Base-by-base conservation (phyloP, 2,329 filamentous ascomycete species). In the Akanthomyces uredinophilus region DNA sequence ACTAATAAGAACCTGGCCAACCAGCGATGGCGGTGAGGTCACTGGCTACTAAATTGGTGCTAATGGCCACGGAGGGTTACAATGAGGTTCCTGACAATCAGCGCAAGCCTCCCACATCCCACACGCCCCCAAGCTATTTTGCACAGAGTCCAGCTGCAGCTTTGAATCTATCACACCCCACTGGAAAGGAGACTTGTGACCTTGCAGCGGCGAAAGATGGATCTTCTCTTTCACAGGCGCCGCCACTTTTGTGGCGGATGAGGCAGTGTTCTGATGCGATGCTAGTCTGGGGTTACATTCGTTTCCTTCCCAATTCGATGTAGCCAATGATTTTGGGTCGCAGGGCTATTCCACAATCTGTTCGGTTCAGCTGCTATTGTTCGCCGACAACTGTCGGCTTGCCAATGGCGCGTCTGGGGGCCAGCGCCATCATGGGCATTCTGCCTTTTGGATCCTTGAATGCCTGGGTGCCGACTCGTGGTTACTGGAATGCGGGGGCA, bases 291-390 rank as follows among this genome's bases (percentile, higher is more conserved):
- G 54, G 43, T 24, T 37, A 29, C 54, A 47, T 47, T 47, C n/a
- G 2, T 3, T 43, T 37, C 20, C 32, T 57, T 8, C 41, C 27
- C 5, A 46, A 13, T 20, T 37, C 13, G 8, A 18, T 16, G 27
- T 20, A n/a, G 41, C 18, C 54, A 37, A 57, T 57, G 29, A 47
- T 3, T 18, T 20, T 8, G 6, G 41, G 41, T 18, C n/a, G 27
- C 32, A 18, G 47, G 41, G 43, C 54, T 32, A 47, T 49, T 49
- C 29, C 43, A 39, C 11, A 35, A 18, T 7, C 8, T 18, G 29
- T 57, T 24, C 14, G 29, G 29, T 47, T 57, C 43, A 57, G 54
- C 54, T 57, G 54, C 43, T n/a, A 57, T 54, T 54, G 52, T 54
- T 43, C 22, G 37, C 52, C 35, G 54, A 47, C 29, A 27, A 49